These are phyloP conservation scores for Trichoderma simmonsii DNA, from an alignment of 2,329 filamentous ascomycete species.

Conservation along the genomic window DNA sequence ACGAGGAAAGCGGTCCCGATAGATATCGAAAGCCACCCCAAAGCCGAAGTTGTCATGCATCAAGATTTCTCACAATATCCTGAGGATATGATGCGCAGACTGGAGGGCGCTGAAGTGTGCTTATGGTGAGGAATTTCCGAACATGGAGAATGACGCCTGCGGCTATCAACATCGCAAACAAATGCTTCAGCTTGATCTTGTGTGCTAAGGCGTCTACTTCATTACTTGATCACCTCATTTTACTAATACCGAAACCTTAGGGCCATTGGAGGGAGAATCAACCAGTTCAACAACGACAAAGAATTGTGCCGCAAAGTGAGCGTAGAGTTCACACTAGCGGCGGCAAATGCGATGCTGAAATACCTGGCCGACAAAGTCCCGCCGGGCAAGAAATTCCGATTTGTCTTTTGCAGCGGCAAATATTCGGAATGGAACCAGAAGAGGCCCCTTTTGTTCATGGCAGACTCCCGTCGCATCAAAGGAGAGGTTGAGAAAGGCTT, in stretches of 20 bases:
- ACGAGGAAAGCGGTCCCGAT: constrained; percentile 46
- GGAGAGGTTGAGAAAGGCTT: constrained; percentile 40
- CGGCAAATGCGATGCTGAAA: constrained; percentile 53
- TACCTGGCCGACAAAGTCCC: constrained; percentile 32
- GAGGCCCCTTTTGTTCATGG: constrained; percentile 35
- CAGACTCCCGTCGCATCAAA: constrained; percentile 38
- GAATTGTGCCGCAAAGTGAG: constrained; percentile 48
- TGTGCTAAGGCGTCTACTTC: neutral
- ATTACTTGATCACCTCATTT: neutral
- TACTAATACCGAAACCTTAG: constrained; percentile 24
- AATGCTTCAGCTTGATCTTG: neutral
- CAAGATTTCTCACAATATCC: constrained; percentile 54
- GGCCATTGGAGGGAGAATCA: constrained; percentile 43
- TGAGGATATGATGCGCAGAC: constrained; percentile 31
- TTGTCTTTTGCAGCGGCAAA: constrained; percentile 42
- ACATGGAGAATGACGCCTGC: neutral
- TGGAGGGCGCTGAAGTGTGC: constrained; percentile 56
- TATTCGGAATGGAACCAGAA: constrained; percentile 34
- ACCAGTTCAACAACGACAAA: constrained; percentile 48
- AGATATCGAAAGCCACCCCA: constrained; percentile 43
- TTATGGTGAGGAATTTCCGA: constrained; percentile 54
- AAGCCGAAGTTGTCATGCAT: constrained; percentile 48
- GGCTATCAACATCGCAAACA: neutral
- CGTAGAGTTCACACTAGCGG: constrained; percentile 57
- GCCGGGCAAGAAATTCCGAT: constrained; percentile 37